These are phyloP conservation scores for Xylariaceae sp. DNA, from an alignment of 2,329 filamentous ascomycete genomes.

Conservation along the genomic window DNA sequence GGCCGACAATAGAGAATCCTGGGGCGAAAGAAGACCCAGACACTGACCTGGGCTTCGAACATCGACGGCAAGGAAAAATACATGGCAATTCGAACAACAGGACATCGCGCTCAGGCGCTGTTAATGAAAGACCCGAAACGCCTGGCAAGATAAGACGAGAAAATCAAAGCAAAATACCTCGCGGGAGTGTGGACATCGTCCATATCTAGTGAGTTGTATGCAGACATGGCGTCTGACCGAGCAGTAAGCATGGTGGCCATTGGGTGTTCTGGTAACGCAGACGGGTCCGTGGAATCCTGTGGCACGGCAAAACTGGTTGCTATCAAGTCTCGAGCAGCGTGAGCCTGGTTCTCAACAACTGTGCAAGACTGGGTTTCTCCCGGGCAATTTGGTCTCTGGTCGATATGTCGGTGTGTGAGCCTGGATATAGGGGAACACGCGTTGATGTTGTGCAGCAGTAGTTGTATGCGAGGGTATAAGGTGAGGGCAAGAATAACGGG, in stretches of 20 bases:
- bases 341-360: constrained; percentile 27
- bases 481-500: constrained; percentile 1
- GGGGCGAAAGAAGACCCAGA: constrained; percentile 11
- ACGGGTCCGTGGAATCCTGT: constrained; percentile 35
- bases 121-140: too few species aligned
- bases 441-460: not conserved
- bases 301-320: constrained; percentile 26
- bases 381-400: constrained; percentile 14
- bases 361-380: constrained; percentile 14
- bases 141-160: constrained; percentile 36
- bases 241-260: constrained; percentile 49
- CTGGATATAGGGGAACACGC: not conserved
- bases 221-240: constrained; percentile 48
- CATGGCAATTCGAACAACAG: constrained; percentile 23
- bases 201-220: constrained; percentile 52
- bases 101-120: too few species aligned
- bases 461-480: constrained; percentile 10
- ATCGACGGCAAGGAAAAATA: constrained; percentile 21
- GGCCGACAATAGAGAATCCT: constrained; percentile 8
- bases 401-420: constrained; percentile 14
- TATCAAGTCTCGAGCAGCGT: constrained; percentile 22
- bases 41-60: constrained; percentile 22
- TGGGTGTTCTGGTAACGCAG: constrained; percentile 37
- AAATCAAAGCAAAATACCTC: constrained; percentile 58
- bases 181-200: constrained; percentile 57